Percentiles rank a stretch among this genome's conserved stretches.
phyloP scores from a whole-genome alignment of 768 basidiomycete genomes.

The Mycena kentingensis region DNA sequence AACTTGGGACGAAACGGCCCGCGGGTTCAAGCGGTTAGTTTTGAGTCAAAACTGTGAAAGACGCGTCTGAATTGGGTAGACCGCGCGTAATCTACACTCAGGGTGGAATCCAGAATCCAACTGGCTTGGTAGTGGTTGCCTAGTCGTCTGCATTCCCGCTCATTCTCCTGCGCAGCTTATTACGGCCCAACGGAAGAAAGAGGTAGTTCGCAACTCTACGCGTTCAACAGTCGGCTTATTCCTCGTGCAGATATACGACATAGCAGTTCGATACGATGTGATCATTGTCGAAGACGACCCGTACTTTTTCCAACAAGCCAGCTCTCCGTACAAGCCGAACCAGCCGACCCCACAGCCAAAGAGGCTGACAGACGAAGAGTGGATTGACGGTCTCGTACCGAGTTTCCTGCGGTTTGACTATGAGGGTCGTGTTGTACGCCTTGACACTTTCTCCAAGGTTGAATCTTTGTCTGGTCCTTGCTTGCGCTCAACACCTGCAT shows the following conservation, averaged over 20 bases:
- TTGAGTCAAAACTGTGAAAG: neutral
- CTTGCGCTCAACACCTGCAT: neutral
- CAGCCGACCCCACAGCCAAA: slow-evolving; percentile 2
- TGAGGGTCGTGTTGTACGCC: slow-evolving; percentile 64
- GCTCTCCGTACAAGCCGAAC: slow-evolving; percentile 20
- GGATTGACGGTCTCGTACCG: slow-evolving; percentile 22
- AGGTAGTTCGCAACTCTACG: slow-evolving; percentile 19
- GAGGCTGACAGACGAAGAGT: slow-evolving; percentile 19
- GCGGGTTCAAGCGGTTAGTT: slow-evolving; percentile 45
- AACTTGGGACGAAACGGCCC: slow-evolving; percentile 53
- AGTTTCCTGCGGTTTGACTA: slow-evolving; percentile 46
- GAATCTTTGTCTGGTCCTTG: neutral
- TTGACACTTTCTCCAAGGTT: slow-evolving; percentile 64
- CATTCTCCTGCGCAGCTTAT: slow-evolving; percentile 10
- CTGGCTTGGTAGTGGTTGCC: slow-evolving; percentile 44
- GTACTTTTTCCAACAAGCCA: slow-evolving; percentile 59
- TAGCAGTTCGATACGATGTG: slow-evolving; percentile 62
- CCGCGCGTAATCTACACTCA: slow-evolving; percentile 59
- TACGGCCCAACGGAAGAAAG: slow-evolving; percentile 15
- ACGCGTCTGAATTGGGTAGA: slow-evolving; percentile 28
- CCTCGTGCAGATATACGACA: slow-evolving; percentile 57
- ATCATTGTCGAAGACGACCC: slow-evolving; percentile 51
- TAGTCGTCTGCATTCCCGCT: neutral
- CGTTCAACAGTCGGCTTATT: slow-evolving; percentile 50
- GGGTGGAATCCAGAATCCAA: slow-evolving; percentile 67